These are phyloP conservation scores for Mycosphaerella sp. DNA, from an alignment of 2,329 filamentous ascomycete genomes.

Conservation along the genomic window DNA sequence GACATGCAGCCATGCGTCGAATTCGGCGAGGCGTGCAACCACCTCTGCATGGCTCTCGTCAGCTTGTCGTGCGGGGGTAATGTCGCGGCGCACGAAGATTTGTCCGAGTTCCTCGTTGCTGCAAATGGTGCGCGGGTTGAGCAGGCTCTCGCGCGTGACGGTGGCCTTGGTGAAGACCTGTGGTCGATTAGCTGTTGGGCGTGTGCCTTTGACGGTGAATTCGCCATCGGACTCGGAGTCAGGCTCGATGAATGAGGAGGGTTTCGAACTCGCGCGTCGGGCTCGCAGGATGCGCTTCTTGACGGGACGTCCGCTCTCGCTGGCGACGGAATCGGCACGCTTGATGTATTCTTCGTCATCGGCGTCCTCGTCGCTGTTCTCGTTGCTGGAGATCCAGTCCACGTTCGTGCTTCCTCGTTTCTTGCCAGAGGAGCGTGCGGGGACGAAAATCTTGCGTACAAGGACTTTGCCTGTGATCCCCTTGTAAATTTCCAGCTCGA, in stretches of 20 bases:
- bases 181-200: neutral
- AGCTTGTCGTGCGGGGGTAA: slow-evolving; percentile 14
- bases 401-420: slow-evolving; percentile 7
- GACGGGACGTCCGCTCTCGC: slow-evolving; percentile 4
- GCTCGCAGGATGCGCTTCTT: slow-evolving; percentile 5
- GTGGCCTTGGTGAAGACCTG: slow-evolving; percentile 3
- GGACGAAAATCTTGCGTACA: slow-evolving; percentile 1
- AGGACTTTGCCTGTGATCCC: slow-evolving; percentile 18
- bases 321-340: slow-evolving; percentile 1
- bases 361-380: slow-evolving; percentile 14
- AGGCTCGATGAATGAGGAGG: neutral
- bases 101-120: slow-evolving; percentile 24
- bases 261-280: slow-evolving; percentile 4
- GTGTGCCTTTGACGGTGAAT: neutral
- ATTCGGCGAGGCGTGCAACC: slow-evolving; percentile 25
- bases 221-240: neutral
- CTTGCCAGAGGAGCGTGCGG: neutral
- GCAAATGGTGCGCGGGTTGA: slow-evolving; percentile 27
- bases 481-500: slow-evolving; percentile 19
- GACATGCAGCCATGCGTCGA: slow-evolving; percentile 18
- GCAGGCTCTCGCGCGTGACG: slow-evolving; percentile 23
- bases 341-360: slow-evolving; percentile 3
- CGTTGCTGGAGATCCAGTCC: slow-evolving; percentile 10
- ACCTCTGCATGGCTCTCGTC: slow-evolving; percentile 26
- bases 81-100: slow-evolving; percentile 23